Percentiles rank a stretch among this genome's conserved stretches.
These are phyloP conservation scores for Zelopaecilomyces penicillatus DNA, from an alignment of 2,329 filamentous ascomycete species.

Conservation along the genomic window DNA sequence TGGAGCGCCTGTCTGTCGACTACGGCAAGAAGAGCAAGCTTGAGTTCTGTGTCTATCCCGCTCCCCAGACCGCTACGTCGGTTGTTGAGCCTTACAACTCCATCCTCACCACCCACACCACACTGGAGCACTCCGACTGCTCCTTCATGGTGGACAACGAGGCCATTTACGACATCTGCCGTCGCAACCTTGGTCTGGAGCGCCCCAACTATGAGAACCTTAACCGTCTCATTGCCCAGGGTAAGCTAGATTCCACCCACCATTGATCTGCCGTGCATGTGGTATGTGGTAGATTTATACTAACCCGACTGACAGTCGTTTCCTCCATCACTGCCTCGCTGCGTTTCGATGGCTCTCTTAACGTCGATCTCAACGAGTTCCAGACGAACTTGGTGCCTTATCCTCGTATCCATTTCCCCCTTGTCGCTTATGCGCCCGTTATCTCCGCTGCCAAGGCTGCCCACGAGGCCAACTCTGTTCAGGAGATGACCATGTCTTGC, in stretches of 20 bases:
- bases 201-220: slow-evolving; percentile 98
- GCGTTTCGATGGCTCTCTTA: slow-evolving; percentile 96
- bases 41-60: slow-evolving; percentile 98
- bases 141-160: slow-evolving; percentile 99
- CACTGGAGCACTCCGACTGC: slow-evolving; percentile 98
- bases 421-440: slow-evolving; percentile 91
- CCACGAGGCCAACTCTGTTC: slow-evolving; percentile 95
- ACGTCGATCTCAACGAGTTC: slow-evolving; percentile 99
- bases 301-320: slow-evolving; percentile 54
- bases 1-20: slow-evolving; percentile 98
- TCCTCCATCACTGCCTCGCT: slow-evolving; percentile 98
- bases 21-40: slow-evolving; percentile 99
- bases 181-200: slow-evolving; percentile 93
- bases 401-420: slow-evolving; percentile 97
- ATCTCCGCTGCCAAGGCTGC: slow-evolving; percentile 91
- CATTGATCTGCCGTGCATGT: background rate
- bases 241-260: slow-evolving; percentile 34
- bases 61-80: slow-evolving; percentile 91
- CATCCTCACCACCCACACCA: slow-evolving; percentile 97
- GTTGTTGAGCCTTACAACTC: slow-evolving; percentile 99
- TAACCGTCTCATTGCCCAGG: slow-evolving; percentile 96
- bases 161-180: slow-evolving; percentile 99
- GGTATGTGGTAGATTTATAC: background rate
- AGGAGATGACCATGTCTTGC: slow-evolving; percentile 98
- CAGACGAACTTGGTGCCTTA: slow-evolving; percentile 99